Evolutionary conservation across 805 yeast species (phyloP), one percentile per base, ranked within the genome.

Genomic region (Saturnispora zaruensis): DNA sequence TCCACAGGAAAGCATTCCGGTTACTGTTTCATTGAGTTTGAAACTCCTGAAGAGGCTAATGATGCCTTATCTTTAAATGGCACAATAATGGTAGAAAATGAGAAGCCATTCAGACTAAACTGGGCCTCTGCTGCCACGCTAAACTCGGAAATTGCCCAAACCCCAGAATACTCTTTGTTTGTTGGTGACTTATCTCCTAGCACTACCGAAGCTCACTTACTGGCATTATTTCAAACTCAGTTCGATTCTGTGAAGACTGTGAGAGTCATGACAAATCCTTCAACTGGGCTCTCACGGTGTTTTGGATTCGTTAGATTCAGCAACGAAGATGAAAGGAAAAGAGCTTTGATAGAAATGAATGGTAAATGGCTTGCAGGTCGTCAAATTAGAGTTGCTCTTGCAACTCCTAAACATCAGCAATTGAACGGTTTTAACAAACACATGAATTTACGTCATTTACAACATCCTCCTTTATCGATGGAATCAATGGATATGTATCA

Each of bases 41-140:
- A 78, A 50, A 66, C 75, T 38, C 81, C 77, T 52, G 81, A 79
- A 38, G 84, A 81, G 56, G 90, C 91, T 5, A 81, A 79, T 55
- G 76, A 74, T 48, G 91, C 87, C 0, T 66, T 85, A 47, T 68
- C 81, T 8, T 66, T 83, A 43, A 85, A 85, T 60, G 87, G 90
- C 5, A 72, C 78, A 7, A 67, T 74, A 36, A 72, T 85, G 40
- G 88, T 89, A 16, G 82, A 79, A 56, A 63, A 63, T 33, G 78
- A 78, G 61, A 79, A 86, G 66, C 70, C 76, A 36, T 84, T 84
- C 62, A 73, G 91, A 58, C 73, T 85, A 54, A 85, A 85, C 60
- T 85, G 95, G 95, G 93, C 95, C 1, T 76, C 84, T 26, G 89
- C 88, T 14, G 91, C 91, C 8, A 85, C 91, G 11, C 68, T 85